Evolutionary conservation across 2,329 filamentous ascomycete species (phyloP).

Genomic region (Claviceps arundinis): DNA sequence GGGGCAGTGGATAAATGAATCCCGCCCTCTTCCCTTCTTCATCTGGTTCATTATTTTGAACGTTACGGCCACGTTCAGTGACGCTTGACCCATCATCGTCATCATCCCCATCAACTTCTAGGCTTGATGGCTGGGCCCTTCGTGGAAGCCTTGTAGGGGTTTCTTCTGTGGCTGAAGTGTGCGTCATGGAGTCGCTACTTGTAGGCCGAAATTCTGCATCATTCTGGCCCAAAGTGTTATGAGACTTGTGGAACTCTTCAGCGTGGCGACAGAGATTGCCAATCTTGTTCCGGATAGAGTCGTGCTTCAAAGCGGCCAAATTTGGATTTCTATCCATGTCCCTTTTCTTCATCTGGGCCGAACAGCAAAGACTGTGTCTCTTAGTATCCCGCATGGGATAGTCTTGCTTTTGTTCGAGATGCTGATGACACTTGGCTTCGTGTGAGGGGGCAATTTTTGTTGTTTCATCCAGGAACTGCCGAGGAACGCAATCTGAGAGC

Average conservation of each 20-base stretch:
- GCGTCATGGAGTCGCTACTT: slow-evolving; percentile 5
- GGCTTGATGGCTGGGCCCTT: neutral
- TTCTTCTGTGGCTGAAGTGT: neutral
- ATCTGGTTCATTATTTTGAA: neutral
- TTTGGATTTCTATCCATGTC: neutral
- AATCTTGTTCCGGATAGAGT: slow-evolving; percentile 12
- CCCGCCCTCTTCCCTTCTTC: neutral
- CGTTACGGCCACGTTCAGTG: neutral
- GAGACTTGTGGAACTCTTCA: slow-evolving; percentile 19
- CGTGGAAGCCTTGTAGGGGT: slow-evolving; percentile 1
- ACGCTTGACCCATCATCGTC: neutral
- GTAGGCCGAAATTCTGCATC: slow-evolving; percentile 8
- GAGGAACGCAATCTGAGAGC: slow-evolving; percentile 19
- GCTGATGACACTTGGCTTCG: slow-evolving; percentile 14
- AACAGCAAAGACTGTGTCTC: slow-evolving; percentile 21
- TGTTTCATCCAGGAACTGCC: slow-evolving; percentile 7
- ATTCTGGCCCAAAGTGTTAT: slow-evolving; percentile 23
- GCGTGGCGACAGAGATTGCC: slow-evolving; percentile 20
- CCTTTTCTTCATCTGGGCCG: slow-evolving; percentile 4
- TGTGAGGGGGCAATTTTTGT: slow-evolving; percentile 6
- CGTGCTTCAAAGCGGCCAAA: slow-evolving; percentile 9
- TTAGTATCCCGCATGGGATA: neutral
- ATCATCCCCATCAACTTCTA: neutral
- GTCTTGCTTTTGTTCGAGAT: slow-evolving; percentile 8
- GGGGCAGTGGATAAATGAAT: neutral